A percentile compares a stretch with the other conserved stretches of the same genome.
Evolutionary conservation across 2,329 filamentous ascomycete species (phyloP).

Genomic region (Madurella fahalii): DNA sequence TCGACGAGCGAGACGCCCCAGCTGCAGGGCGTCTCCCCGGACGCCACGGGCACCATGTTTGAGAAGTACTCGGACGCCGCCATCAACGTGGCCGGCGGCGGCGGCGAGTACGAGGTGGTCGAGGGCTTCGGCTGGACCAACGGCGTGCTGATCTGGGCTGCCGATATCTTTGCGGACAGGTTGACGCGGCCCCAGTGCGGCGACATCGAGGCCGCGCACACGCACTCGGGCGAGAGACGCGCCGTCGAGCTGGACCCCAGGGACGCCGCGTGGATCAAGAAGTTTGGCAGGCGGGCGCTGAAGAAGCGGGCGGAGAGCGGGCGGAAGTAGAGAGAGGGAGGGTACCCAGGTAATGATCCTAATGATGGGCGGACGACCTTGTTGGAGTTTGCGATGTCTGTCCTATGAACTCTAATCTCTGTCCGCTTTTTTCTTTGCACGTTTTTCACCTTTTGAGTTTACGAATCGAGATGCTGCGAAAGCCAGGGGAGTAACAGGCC

Average conservation of each 20-base stretch:
- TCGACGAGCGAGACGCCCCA: constrained; percentile 50
- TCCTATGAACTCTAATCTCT: no score
- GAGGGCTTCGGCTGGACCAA: constrained; percentile 70
- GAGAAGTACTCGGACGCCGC: constrained; percentile 63
- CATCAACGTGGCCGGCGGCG: constrained; percentile 58
- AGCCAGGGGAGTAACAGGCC: not conserved
- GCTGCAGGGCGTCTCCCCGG: constrained; percentile 42
- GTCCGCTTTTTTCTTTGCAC: not conserved
- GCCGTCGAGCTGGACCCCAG: constrained; percentile 46
- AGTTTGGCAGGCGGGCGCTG: constrained; percentile 35
- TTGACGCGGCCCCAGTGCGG: constrained; percentile 54
- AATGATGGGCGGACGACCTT: not conserved
- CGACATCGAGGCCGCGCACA: constrained; percentile 42
- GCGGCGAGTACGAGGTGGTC: constrained; percentile 66
- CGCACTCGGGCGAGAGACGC: constrained; percentile 30
- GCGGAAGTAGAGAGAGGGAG: constrained; percentile 1
- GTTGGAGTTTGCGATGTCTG: no score
- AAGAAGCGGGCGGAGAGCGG: constrained; percentile 4
- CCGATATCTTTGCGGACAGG: constrained; percentile 56
- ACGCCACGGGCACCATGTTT: constrained; percentile 59
- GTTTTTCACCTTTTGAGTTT: not conserved
- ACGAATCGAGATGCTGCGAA: not conserved
- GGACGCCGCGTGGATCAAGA: constrained; percentile 47
- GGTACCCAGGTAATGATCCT: not conserved
- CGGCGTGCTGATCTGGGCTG: constrained; percentile 63